Evolutionary conservation across 805 yeast genomes (phyloP).

Genomic region (Hanseniaspora mollemarum): DNA sequence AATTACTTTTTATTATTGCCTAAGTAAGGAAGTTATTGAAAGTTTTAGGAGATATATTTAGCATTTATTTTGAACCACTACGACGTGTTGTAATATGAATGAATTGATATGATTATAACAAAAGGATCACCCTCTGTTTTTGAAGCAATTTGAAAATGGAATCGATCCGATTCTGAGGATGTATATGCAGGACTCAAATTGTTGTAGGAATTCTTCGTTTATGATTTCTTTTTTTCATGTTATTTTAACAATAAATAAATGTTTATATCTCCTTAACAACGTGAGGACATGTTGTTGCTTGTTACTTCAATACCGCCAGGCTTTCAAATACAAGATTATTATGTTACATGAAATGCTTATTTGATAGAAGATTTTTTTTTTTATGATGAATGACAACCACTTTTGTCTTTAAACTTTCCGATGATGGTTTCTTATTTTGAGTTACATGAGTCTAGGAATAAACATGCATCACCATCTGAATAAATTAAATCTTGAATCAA

Average conservation of each 20-base stretch:
- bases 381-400: conserved; percentile 32
- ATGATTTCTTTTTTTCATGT: conserved; percentile 34
- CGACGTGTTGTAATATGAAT: neutral
- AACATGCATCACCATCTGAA: conserved; percentile 99
- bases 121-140: conserved; percentile 15
- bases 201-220: conserved; percentile 67
- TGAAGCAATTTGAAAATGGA: neutral
- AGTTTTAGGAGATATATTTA: neutral
- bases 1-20: neutral
- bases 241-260: neutral
- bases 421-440: conserved; percentile 32
- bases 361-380: conserved; percentile 23
- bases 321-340: neutral
- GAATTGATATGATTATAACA: conserved; percentile 14
- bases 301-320: too few species aligned
- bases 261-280: conserved; percentile 7
- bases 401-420: conserved; percentile 29
- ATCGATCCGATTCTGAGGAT: conserved; percentile 43
- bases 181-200: conserved; percentile 60
- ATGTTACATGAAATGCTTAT: neutral
- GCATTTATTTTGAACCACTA: neutral
- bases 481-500: conserved; percentile 7
- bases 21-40: neutral
- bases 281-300: conserved; percentile 12
- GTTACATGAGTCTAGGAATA: conserved; percentile 62